Conservation (phyloP, 306 rosid genomes). For the Pyrus betulifolia region DNA sequence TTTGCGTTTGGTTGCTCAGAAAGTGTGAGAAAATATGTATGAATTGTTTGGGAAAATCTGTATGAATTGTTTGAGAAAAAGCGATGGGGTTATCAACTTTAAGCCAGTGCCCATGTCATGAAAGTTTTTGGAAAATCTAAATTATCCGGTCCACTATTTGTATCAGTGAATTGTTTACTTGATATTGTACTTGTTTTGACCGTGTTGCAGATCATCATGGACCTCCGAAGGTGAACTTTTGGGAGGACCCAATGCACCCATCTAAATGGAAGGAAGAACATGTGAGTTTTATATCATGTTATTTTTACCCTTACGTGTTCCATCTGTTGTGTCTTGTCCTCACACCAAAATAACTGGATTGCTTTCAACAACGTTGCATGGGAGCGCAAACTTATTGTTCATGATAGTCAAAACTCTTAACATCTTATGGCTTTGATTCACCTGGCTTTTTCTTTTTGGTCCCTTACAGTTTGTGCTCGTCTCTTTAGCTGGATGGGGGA, state of each 20-base stretch:
- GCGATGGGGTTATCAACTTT: neutral
- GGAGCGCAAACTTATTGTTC: neutral
- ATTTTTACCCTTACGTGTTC: too few species aligned
- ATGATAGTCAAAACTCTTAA: neutral
- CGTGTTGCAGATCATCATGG: conserved; percentile 48
- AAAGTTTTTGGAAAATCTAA: neutral
- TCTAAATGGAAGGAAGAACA: conserved; percentile 73
- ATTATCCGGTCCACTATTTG: neutral
- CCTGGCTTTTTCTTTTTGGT: conserved; percentile 1
- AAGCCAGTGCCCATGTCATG: too few species aligned
- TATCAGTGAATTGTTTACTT: neutral
- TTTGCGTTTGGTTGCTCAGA: neutral
- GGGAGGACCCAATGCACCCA: conserved; percentile 58
- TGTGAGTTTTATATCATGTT: conserved; percentile 17
- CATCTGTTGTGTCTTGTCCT: neutral
- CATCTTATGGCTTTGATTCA: neutral
- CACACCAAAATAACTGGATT: neutral
- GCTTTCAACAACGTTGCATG: neutral
- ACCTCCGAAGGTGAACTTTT: conserved; percentile 61
- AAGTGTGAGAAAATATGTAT: neutral
- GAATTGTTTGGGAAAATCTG: neutral
- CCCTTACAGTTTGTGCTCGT: conserved; percentile 43
- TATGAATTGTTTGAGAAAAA: too few species aligned
- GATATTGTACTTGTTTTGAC: neutral
- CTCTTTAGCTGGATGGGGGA: conserved; percentile 49